phyloP scores from a whole-genome alignment of 2,329 filamentous ascomycete species.

The Paraphaeosphaeria sporulosa region DNA sequence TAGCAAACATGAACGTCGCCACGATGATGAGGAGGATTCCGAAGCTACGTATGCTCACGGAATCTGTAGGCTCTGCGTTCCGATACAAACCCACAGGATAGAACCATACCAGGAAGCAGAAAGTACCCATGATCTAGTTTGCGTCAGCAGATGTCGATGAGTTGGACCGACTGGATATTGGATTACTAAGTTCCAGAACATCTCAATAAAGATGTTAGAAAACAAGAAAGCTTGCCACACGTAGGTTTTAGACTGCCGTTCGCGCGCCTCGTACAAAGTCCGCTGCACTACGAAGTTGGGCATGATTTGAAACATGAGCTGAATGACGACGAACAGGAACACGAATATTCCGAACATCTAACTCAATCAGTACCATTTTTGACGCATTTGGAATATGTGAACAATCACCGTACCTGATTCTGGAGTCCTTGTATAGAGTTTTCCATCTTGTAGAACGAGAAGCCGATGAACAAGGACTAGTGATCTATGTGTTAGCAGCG shows the following conservation, averaged over 20 bases:
- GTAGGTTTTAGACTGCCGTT: slow-evolving; percentile 84
- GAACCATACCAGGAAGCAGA: slow-evolving; percentile 85
- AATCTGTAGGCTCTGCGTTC: slow-evolving; percentile 70
- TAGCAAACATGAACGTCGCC: slow-evolving; percentile 79
- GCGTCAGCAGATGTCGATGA: slow-evolving; percentile 25
- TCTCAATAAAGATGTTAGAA: slow-evolving; percentile 81
- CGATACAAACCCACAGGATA: slow-evolving; percentile 80
- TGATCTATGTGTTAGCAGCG: neutral
- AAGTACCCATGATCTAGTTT: slow-evolving; percentile 68
- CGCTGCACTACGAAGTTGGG: slow-evolving; percentile 85
- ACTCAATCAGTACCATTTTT: neutral
- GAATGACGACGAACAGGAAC: slow-evolving; percentile 79
- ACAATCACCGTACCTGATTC: slow-evolving; percentile 62
- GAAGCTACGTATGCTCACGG: slow-evolving; percentile 72
- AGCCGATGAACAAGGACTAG: slow-evolving; percentile 76
- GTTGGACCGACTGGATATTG: slow-evolving; percentile 42
- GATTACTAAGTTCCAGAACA: slow-evolving; percentile 75
- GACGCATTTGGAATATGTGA: neutral
- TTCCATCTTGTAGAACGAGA: slow-evolving; percentile 77
- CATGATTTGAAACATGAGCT: slow-evolving; percentile 81
- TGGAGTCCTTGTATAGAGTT: slow-evolving; percentile 79
- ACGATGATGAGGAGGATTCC: slow-evolving; percentile 81
- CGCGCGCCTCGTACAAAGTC: slow-evolving; percentile 82
- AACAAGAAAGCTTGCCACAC: slow-evolving; percentile 87
- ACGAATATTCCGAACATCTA: slow-evolving; percentile 86